Conservation (phyloP, 2,329 filamentous ascomycete genomes). For the Fusarium aywerte region DNA sequence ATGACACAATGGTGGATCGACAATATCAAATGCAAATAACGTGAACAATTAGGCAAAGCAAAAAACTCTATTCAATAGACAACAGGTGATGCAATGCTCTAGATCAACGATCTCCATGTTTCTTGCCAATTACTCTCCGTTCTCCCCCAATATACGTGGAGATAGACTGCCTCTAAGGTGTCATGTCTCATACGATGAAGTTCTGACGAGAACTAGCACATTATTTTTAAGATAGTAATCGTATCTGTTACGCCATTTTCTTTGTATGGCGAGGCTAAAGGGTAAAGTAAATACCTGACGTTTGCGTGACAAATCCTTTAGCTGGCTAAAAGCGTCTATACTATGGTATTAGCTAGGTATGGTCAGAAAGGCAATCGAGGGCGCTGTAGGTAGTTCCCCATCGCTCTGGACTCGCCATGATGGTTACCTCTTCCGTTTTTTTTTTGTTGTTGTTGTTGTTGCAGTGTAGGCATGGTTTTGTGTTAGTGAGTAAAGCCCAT, state of each 20-base stretch:
- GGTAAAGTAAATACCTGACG: background rate
- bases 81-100: constrained; percentile 13
- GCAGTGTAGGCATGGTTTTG: background rate
- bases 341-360: too few relatives aligned
- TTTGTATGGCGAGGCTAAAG: background rate
- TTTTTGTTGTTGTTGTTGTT: background rate
- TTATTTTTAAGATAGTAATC: background rate
- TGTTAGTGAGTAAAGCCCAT: background rate
- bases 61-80: constrained; percentile 8
- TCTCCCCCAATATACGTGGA: background rate
- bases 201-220: background rate
- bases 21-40: background rate
- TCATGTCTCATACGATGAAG: background rate
- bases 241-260: background rate
- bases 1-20: constrained; percentile 5
- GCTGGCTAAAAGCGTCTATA: background rate
- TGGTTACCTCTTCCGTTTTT: background rate
- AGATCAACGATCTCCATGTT: background rate
- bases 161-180: background rate
- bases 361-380: background rate
- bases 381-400: background rate
- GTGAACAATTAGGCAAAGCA: background rate
- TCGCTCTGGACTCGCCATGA: background rate
- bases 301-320: constrained; percentile 10
- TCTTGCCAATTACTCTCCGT: background rate